Evolutionary conservation across 2,329 filamentous ascomycete species (phyloP), one percentile per base, ranked within the genome.

Genomic region (Chaetomiaceae sp.): DNA sequence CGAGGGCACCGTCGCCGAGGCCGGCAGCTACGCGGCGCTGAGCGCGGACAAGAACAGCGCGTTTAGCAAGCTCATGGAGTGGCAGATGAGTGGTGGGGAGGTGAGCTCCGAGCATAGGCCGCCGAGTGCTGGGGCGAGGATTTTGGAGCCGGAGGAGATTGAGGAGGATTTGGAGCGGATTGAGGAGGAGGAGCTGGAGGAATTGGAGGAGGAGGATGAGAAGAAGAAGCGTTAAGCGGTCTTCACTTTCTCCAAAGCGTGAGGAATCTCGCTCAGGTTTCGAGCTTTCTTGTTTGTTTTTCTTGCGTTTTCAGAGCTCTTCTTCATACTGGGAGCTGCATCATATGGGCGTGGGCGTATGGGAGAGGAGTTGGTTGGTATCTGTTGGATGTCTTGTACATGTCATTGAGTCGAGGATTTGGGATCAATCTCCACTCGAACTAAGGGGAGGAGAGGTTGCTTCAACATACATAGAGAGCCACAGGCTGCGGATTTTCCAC

Each of bases 11-110:
- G 92, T 99, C 3, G 94, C 92, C 3, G 92, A 99, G 69, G 88
- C 88, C 59, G 94, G 94, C 53, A 87, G 86, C 54, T 99, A 95
- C 68, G 73, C 79, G 22, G 81, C 90, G 59, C 80, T 99, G 20
- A 88, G 85, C 48, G 76, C 80, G 5, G 83, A 89, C 55, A 80
- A 81, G 15, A 75, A 87, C 9, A 95, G 92, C 48, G 90, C 91
- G 2, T 99, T 99, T 67, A 92, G 85, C 63, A 94, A 88, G 72
- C 77, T 99, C 49, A 99, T 99, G 94, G 92, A 97, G 71, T 97
- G 91, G 91, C 94, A 99, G 73, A 88, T 97, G 83, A 94, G 81
- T 63, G 92, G 91, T 12, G 87, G 88, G 8, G 90, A 95, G 52
- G 65, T 76, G 8, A 69, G 76, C 0, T 68, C 77, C 4, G 72